These are phyloP conservation scores for Xylaria castorea DNA, from an alignment of 495 filamentous ascomycete species.

Conservation along the genomic window DNA sequence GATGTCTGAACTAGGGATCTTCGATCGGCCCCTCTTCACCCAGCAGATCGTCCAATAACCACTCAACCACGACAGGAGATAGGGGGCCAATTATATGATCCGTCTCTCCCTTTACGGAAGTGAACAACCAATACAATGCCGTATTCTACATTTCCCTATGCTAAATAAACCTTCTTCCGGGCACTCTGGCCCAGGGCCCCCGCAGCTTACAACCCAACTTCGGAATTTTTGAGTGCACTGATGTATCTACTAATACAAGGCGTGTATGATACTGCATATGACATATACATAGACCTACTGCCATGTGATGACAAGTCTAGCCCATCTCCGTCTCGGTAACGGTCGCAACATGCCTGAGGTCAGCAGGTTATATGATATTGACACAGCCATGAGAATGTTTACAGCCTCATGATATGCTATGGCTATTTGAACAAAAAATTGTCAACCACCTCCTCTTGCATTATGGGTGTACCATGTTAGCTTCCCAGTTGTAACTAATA, in stretches of 20 bases:
- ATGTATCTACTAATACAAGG: conserved; percentile 8
- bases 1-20: conserved; percentile 22
- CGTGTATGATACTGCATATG: conserved; percentile 30
- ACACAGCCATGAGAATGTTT: neutral
- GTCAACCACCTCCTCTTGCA: neutral
- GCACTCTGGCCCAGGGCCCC: neutral
- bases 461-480: neutral
- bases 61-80: conserved; percentile 29
- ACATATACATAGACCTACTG: conserved; percentile 23
- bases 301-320: conserved; percentile 25
- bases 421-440: neutral
- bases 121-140: conserved; percentile 29
- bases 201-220: conserved; percentile 9
- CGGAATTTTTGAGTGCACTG: conserved; percentile 7
- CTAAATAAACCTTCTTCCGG: conserved; percentile 22
- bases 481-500: neutral
- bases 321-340: neutral
- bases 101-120: conserved; percentile 38
- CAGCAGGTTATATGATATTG: conserved; percentile 1
- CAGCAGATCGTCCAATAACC: conserved; percentile 41
- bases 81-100: conserved; percentile 36
- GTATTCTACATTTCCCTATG: conserved; percentile 1
- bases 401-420: conserved; percentile 3
- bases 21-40: conserved; percentile 21
- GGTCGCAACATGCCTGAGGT: neutral